Percentiles rank a stretch among this genome's conserved stretches.
These are phyloP conservation scores for Mycena vulgaris DNA, from an alignment of 768 basidiomycete genomes.

Conservation along the genomic window DNA sequence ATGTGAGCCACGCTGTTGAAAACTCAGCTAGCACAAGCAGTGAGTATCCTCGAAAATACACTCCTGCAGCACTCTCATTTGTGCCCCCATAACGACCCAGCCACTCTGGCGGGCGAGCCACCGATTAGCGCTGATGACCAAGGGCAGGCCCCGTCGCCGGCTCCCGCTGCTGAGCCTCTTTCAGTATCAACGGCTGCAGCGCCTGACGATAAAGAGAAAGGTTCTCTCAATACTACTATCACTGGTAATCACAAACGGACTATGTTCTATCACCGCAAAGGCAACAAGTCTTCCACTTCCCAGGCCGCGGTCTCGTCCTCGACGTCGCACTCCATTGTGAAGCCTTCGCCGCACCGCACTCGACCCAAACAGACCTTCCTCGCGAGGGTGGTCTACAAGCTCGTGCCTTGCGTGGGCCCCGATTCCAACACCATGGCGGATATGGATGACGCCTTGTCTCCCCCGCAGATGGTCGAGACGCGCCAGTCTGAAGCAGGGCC, in stretches of 20 bases:
- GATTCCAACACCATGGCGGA: constrained; percentile 36
- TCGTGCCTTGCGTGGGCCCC: constrained; percentile 55
- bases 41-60: constrained; percentile 33
- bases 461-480: constrained; percentile 40
- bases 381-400: constrained; percentile 51
- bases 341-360: constrained; percentile 39
- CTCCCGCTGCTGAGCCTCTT: constrained; percentile 31
- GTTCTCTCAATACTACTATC: constrained; percentile 57
- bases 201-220: constrained; percentile 56
- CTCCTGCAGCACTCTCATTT: constrained; percentile 10
- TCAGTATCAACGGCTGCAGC: constrained; percentile 36
- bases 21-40: constrained; percentile 47
- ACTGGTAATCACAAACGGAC: constrained; percentile 52
- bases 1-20: constrained; percentile 41
- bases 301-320: constrained; percentile 52
- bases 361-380: constrained; percentile 49
- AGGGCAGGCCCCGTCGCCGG: constrained; percentile 43
- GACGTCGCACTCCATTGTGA: constrained; percentile 51
- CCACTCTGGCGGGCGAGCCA: constrained; percentile 41
- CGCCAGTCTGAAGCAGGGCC: constrained; percentile 29
- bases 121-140: constrained; percentile 36
- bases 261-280: constrained; percentile 61
- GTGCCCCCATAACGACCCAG: constrained; percentile 30
- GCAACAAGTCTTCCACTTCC: constrained; percentile 53
- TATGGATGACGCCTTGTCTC: constrained; percentile 37